phyloP scores from a whole-genome alignment of 176 grass and related monocot genomes.

The Thinopyrum elongatum region DNA sequence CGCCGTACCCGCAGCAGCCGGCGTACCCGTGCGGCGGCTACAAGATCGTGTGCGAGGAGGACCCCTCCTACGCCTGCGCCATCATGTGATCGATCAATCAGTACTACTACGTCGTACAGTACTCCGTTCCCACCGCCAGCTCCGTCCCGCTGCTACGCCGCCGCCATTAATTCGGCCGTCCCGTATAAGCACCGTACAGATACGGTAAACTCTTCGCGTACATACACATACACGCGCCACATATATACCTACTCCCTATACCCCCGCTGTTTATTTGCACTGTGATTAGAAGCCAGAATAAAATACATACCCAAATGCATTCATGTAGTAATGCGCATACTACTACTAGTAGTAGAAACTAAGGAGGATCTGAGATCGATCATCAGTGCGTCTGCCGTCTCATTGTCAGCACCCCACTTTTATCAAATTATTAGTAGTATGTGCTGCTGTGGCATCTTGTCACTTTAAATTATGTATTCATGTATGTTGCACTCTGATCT shows the following conservation, averaged over 20 bases:
- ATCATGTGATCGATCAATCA: slow-evolving; percentile 59
- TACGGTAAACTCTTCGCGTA: neutral
- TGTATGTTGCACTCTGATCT: neutral
- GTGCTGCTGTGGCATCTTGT: neutral
- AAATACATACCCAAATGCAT: neutral
- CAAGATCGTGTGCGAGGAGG: slow-evolving; percentile 72
- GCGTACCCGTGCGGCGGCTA: slow-evolving; percentile 44
- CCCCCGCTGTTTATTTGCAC: neutral
- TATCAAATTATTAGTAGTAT: neutral
- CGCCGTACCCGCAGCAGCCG: slow-evolving; percentile 34
- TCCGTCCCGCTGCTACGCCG: neutral
- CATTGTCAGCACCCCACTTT: neutral
- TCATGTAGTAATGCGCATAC: neutral
- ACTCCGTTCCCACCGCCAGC: neutral
- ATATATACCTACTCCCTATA: neutral
- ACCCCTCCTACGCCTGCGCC: slow-evolving; percentile 48
- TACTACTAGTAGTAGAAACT: neutral
- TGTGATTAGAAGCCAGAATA: neutral
- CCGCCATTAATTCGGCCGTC: neutral
- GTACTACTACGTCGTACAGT: no score
- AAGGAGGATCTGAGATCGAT: neutral
- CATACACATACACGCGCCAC: neutral
- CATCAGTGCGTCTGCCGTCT: neutral
- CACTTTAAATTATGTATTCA: neutral
- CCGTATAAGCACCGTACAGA: slow-evolving; percentile 22